phyloP scores from a whole-genome alignment of 805 yeast genomes.

The Yarrowia divulgata region DNA sequence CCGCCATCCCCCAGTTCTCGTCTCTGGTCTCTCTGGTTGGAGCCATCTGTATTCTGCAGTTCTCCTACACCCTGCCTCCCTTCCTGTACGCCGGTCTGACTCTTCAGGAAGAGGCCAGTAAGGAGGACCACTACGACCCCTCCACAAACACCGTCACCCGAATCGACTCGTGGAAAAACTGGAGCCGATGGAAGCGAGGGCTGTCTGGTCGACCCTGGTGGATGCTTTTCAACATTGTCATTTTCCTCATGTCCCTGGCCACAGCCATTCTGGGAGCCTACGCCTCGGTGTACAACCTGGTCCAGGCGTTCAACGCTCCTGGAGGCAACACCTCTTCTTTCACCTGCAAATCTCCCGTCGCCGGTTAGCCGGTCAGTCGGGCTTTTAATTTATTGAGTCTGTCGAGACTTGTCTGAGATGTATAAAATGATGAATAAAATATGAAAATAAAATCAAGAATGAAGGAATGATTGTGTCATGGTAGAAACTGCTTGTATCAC shows the following conservation, averaged over 20 bases:
- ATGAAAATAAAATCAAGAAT: too few relatives aligned
- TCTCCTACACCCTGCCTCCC: conserved; percentile 57
- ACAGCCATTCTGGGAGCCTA: conserved; percentile 49
- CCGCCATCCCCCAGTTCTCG: conserved; percentile 56
- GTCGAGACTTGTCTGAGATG: too few relatives aligned
- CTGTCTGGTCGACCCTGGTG: conserved; percentile 43
- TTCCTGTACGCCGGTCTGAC: conserved; percentile 44
- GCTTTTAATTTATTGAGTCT: conserved; percentile 13
- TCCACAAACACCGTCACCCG: conserved; percentile 42
- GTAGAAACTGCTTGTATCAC: too few relatives aligned
- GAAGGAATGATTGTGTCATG: too few relatives aligned
- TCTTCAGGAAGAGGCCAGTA: conserved; percentile 47
- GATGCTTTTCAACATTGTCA: conserved; percentile 43
- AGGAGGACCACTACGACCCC: conserved; percentile 47
- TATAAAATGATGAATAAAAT: too few relatives aligned
- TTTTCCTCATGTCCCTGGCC: conserved; percentile 50
- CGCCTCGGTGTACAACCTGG: conserved; percentile 44
- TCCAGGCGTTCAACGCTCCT: conserved; percentile 41
- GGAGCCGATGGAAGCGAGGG: conserved; percentile 52
- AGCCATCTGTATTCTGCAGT: conserved; percentile 56
- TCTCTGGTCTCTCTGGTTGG: conserved; percentile 54
- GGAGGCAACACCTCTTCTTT: conserved; percentile 42
- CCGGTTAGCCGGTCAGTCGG: conserved; percentile 20
- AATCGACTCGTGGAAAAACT: conserved; percentile 49
- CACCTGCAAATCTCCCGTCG: conserved; percentile 42